Evolutionary conservation across 2,329 filamentous ascomycete genomes (phyloP).

Genomic region (Albifimbria verrucaria): DNA sequence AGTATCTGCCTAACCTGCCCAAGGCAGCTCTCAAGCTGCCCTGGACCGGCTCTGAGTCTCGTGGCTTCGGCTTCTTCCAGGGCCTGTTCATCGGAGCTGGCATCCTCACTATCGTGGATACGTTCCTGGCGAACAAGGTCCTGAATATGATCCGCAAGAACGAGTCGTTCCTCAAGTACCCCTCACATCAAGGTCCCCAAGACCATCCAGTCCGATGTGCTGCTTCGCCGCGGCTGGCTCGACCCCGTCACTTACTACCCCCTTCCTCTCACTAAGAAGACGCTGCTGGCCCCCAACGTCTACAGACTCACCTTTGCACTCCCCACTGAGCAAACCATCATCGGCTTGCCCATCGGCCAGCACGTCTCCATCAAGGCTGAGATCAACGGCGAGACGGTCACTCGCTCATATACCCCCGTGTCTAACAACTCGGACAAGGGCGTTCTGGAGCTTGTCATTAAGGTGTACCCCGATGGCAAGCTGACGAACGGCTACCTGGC

Average conservation of each 20-base stretch:
- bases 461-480: conserved; percentile 46
- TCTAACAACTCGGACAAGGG: conserved; percentile 50
- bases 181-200: conserved; percentile 38
- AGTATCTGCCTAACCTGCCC: neutral
- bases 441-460: conserved; percentile 47
- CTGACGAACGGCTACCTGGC: conserved; percentile 48
- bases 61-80: conserved; percentile 30
- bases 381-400: conserved; percentile 41
- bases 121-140: conserved; percentile 24
- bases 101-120: conserved; percentile 27
- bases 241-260: conserved; percentile 43
- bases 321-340: conserved; percentile 37
- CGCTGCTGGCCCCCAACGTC: conserved; percentile 37
- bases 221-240: conserved; percentile 44
- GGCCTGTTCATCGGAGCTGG: conserved; percentile 33
- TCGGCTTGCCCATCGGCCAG: conserved; percentile 55
- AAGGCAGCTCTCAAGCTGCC: neutral
- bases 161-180: conserved; percentile 28
- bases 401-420: conserved; percentile 52
- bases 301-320: conserved; percentile 47
- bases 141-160: conserved; percentile 28
- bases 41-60: conserved; percentile 5
- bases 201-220: conserved; percentile 32
- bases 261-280: conserved; percentile 41
- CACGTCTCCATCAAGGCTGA: conserved; percentile 50